Percentiles rank a stretch among this genome's conserved stretches.
Conservation (phyloP, 768 basidiomycete genomes). For the Tulasnella sp. region DNA sequence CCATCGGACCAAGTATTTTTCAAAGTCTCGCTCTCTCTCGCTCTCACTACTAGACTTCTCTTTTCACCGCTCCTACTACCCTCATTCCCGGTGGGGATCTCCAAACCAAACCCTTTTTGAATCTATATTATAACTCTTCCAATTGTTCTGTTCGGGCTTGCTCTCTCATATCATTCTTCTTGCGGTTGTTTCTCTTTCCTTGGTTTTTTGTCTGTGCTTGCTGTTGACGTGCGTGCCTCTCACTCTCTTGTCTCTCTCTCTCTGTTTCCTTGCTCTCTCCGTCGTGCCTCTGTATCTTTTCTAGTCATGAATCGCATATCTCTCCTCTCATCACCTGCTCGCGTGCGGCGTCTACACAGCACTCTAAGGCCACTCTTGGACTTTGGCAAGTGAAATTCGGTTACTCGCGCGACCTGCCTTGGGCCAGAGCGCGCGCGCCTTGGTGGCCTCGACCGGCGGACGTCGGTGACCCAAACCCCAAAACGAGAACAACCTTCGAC, state of each 20-base stretch:
- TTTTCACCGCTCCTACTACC: not conserved
- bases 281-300: not conserved
- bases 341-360: not conserved
- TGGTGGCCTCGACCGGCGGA: not conserved
- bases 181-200: not conserved
- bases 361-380: not conserved
- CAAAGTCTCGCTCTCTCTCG: not conserved
- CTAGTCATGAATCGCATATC: not conserved
- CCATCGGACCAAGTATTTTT: not conserved
- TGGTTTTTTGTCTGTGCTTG: not conserved
- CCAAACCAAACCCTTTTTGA: not conserved
- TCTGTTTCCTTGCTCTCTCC: not conserved
- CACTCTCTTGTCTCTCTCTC: not conserved
- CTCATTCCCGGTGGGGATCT: not conserved
- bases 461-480: not conserved
- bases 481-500: constrained; percentile 5
- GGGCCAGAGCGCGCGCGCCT: not conserved
- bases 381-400: not conserved
- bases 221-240: not conserved
- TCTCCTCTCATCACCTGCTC: not conserved
- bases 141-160: not conserved
- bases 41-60: not conserved
- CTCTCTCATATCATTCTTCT: not conserved
- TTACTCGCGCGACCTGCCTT: not conserved
- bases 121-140: not conserved